A percentile compares a stretch with the other conserved stretches of the same genome.
phyloP scores from a whole-genome alignment of 495 filamentous ascomycete species.

The Lophiostoma macrostomum region DNA sequence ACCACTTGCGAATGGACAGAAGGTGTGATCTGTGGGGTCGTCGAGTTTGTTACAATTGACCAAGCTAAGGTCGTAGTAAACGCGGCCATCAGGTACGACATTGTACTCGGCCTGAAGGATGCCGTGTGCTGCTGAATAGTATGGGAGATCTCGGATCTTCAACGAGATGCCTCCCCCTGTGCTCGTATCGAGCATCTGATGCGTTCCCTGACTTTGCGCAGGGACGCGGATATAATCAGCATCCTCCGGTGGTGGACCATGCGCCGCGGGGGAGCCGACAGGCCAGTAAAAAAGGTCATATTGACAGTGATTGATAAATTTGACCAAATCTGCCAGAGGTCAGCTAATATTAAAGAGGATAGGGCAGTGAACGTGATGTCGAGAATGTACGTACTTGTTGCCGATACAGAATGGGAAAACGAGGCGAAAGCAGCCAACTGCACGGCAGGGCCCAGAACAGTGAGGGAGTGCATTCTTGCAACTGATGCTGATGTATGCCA shows the following conservation, averaged over 20 bases:
- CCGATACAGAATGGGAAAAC: too few species aligned
- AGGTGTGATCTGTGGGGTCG: background rate
- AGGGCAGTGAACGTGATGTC: too few species aligned
- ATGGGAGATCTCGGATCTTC: conserved; percentile 22
- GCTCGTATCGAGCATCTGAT: background rate
- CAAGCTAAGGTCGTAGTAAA: conserved; percentile 14
- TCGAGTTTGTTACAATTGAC: background rate
- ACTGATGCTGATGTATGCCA: too few species aligned
- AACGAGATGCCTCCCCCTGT: background rate
- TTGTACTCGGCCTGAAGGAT: conserved; percentile 21
- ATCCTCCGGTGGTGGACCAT: background rate
- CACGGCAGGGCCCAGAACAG: too few species aligned
- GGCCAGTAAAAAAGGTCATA: conserved; percentile 13
- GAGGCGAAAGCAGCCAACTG: too few species aligned
- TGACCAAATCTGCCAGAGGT: too few species aligned
- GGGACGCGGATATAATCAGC: background rate
- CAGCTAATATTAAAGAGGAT: too few species aligned
- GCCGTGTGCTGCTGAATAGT: background rate
- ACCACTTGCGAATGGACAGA: conserved; percentile 16
- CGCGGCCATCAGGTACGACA: background rate
- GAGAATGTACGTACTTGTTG: too few species aligned
- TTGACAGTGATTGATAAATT: conserved; percentile 14
- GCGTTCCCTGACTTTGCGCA: background rate
- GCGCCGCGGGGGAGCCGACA: background rate
- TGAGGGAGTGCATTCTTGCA: too few species aligned